Conservation (phyloP, 2,329 filamentous ascomycete genomes). For the Diaporthe citri region DNA sequence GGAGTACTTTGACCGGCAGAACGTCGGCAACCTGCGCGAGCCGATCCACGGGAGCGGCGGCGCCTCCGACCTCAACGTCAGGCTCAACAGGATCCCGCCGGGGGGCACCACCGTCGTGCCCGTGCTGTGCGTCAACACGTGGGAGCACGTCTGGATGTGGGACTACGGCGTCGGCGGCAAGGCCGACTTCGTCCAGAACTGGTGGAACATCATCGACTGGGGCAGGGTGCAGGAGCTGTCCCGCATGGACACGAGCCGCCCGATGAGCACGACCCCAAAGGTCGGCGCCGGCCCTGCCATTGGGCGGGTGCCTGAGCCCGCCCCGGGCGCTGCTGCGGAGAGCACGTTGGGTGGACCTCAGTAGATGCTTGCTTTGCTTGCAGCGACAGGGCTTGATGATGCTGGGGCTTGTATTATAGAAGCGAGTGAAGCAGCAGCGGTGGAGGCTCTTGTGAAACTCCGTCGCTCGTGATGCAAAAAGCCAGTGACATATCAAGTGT, state of each 20-base stretch:
- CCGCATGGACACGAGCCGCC: constrained; percentile 42
- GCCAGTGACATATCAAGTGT: neutral
- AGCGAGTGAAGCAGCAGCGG: neutral
- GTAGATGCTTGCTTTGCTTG: neutral
- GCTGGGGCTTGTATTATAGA: constrained; percentile 19
- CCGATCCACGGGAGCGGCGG: constrained; percentile 40
- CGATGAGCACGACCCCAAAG: constrained; percentile 26
- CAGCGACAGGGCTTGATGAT: neutral
- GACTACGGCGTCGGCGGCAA: constrained; percentile 86
- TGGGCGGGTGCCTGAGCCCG: neutral
- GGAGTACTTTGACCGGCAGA: constrained; percentile 56
- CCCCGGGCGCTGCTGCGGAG: neutral
- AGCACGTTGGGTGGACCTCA: neutral
- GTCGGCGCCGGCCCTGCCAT: neutral
- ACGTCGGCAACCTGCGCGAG: constrained; percentile 51
- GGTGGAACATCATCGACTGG: constrained; percentile 95
- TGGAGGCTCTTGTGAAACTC: neutral
- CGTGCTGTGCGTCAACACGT: constrained; percentile 92
- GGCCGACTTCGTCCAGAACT: constrained; percentile 78
- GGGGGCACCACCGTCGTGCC: constrained; percentile 79
- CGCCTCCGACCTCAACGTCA: constrained; percentile 44
- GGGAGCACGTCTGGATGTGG: constrained; percentile 92
- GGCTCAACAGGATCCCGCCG: constrained; percentile 58
- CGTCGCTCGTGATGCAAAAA: neutral
- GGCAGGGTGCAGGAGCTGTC: constrained; percentile 69